Evolutionary conservation across 306 rosid species (phyloP), one percentile per base, ranked within the genome.

Genomic region (Lathyrus tuberosus): DNA sequence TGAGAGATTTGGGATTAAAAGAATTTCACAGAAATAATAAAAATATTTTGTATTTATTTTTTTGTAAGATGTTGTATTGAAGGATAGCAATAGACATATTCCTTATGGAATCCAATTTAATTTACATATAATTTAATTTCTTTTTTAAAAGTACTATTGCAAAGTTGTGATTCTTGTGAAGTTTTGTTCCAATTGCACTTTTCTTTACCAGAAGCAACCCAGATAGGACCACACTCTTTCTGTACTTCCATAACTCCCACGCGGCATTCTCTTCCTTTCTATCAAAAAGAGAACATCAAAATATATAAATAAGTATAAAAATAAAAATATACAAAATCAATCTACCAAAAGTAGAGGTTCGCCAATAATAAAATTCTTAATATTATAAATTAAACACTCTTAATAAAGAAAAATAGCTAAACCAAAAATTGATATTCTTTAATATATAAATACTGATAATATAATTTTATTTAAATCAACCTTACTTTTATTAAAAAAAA

Each of bases 171-270:
- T 35, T 35, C 10, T 35, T 35, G 40, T 62, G 48, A 46, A 22
- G 38, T 62, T 14, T 14, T 35, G 10, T 40, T 69, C 73, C 52
- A 37, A 20, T 14, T 51, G 24, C 64, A 52, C 24, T 69, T 53
- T 40, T 43, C 60, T 33, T 18, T 8, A 6, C 40, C 26, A 28
- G 28, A 14, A 56, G 47, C 7, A 54, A 52, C 73, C 72, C 33
- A 46, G 7, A 61, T 11, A 67, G 72, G 73, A 52, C 64, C 63
- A 38, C n/a, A n/a, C 40, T 69, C 73, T 35, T 37, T 18, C 16
- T 38, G 16, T 43, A 30, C 56, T 43, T 46, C 40, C 10, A 31
- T 46, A 6, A 3, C 49, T 72, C 16, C 22, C 1, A 26, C n/a
- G n/a, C n/a, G 31, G 35, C 8, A 74, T 54, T 56, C 37, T 51